These are phyloP conservation scores for Fusarium protoensiforme DNA, from an alignment of 2,329 filamentous ascomycete genomes.

Conservation along the genomic window DNA sequence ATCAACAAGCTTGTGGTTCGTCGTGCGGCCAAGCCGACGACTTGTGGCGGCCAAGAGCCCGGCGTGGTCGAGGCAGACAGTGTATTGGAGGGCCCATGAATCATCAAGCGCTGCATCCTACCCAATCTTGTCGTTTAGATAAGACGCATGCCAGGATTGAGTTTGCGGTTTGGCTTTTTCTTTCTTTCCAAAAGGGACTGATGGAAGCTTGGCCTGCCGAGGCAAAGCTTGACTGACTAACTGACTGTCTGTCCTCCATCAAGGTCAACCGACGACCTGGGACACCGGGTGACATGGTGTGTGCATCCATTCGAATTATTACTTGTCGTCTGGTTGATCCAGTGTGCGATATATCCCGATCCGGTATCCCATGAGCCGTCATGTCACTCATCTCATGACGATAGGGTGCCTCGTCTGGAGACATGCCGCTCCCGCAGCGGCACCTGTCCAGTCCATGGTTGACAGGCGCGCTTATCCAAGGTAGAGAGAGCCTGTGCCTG, in stretches of 20 bases:
- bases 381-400: conserved; percentile 22
- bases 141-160: neutral
- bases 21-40: conserved; percentile 28
- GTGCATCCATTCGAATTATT: conserved; percentile 18
- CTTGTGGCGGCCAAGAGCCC: conserved; percentile 4
- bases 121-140: conserved; percentile 18
- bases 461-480: conserved; percentile 27
- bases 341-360: neutral
- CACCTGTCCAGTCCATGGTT: neutral
- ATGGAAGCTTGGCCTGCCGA: conserved; percentile 1
- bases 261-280: conserved; percentile 3
- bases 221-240: conserved; percentile 14
- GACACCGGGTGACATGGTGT: conserved; percentile 25
- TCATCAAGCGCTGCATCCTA: conserved; percentile 6
- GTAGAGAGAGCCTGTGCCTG: neutral
- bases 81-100: conserved; percentile 6
- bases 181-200: neutral
- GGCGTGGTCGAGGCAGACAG: neutral
- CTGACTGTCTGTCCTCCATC: conserved; percentile 16
- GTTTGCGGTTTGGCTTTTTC: neutral
- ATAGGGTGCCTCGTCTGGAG: neutral
- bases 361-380: conserved; percentile 21
- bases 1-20: conserved; percentile 27
- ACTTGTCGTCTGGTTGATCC: conserved; percentile 21
- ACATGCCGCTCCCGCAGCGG: neutral